These are phyloP conservation scores for Sphagnum magellanicum DNA, from an alignment of 228 moss, liverwort and hornwort species.

Conservation along the genomic window DNA sequence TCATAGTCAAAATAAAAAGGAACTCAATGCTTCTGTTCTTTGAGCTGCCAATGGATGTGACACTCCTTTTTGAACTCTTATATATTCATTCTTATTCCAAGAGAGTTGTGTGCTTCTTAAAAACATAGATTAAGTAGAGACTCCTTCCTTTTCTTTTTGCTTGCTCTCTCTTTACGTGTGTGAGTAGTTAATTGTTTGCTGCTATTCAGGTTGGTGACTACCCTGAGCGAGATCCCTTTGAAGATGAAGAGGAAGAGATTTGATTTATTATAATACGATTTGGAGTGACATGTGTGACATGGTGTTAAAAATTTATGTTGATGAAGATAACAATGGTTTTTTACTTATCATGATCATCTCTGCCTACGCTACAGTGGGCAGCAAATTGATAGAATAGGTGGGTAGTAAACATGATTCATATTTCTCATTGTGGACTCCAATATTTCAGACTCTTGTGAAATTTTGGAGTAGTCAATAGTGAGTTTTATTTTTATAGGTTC, in stretches of 20 bases:
- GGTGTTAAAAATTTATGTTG: too few species aligned
- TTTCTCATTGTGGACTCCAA: too few species aligned
- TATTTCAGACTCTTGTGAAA: too few species aligned
- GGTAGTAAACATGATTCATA: too few species aligned
- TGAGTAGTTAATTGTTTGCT: neutral
- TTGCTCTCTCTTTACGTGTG: neutral
- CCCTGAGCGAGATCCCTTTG: slow-evolving; percentile 90
- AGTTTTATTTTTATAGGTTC: too few species aligned
- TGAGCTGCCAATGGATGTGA: neutral
- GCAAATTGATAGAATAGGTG: too few species aligned
- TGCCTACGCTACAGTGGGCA: too few species aligned
- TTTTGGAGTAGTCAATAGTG: too few species aligned
- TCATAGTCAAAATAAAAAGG: neutral
- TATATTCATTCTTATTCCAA: neutral
- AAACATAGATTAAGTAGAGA: neutral
- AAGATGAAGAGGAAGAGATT: slow-evolving; percentile 80
- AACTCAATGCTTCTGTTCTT: neutral
- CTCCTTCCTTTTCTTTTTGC: neutral
- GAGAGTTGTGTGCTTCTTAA: neutral
- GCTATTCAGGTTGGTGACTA: slow-evolving; percentile 55
- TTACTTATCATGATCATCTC: too few species aligned
- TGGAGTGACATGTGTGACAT: too few species aligned
- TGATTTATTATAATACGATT: slow-evolving; percentile 5
- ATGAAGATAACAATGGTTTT: too few species aligned
- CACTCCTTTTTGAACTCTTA: neutral